Base-by-base conservation (phyloP, 495 filamentous ascomycete genomes). In the Viridothelium virens region DNA sequence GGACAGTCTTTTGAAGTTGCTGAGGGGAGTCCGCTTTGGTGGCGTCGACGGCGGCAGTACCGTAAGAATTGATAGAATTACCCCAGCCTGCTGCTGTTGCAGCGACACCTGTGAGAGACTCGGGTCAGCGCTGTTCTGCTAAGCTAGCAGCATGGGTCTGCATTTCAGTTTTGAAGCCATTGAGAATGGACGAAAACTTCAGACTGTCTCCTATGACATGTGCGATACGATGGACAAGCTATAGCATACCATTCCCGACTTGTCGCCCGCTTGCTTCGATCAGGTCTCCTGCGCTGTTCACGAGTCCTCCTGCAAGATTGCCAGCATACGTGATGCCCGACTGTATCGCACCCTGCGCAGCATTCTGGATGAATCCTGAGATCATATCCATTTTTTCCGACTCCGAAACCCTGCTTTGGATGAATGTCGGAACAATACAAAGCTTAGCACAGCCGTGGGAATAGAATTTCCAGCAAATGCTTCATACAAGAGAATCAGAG, bases 61-160 rank as follows among this genome's bases (percentile, higher is more conserved):
- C 61, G 25, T 66, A 70, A 3, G 36, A 11, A 48, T 68, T 68
- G 63, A 72, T 56, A 31, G 44, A 41, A 31, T 72, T 56, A 63
- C 70, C 70, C 39, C 70, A 70, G 48, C 41, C 65, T 65, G 59
- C 62, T 69, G 70, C 5, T 44, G 41, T 38, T 67, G 67, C 46
- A 61, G 64, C 33, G 61, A 62, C 16, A 61, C 33, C 61, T 70
- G 25, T 70, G 38, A 36, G 65, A 50, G 25, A 11, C 9, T 33
- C 2, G 12, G 9, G 25, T 63, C n/a, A 63, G 37, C n/a, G 37
- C 31, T 6, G 2, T 36, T 59, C 53, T 59, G 31, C 3, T 0
- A 7, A 14, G 14, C 41, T 14, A 7, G 6, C 14, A 25, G 41
- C 7, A 44, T 1, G 1, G 0, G 14, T 44, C 14, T 44, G 41